Conservation (phyloP, 306 rosid genomes). For the Casuarina cunninghamiana region DNA sequence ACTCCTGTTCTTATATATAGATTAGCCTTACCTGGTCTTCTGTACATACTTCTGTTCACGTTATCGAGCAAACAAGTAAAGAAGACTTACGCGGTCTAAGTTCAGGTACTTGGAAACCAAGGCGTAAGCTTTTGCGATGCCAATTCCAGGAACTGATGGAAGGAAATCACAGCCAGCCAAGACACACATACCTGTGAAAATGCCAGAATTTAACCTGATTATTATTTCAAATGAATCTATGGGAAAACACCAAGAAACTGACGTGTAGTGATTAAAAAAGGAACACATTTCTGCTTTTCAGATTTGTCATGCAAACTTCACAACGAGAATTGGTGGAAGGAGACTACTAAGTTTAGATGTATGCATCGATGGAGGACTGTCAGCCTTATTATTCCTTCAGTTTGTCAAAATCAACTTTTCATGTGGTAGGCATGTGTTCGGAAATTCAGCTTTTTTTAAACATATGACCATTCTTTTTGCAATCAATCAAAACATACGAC, state of each 20-base stretch:
- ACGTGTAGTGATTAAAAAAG: background rate
- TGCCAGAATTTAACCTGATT: slow-evolving; percentile 4
- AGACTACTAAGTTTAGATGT: background rate
- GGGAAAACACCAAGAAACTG: background rate
- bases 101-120: slow-evolving; percentile 78
- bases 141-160: slow-evolving; percentile 94
- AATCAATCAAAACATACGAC: background rate
- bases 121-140: slow-evolving; percentile 80
- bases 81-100: slow-evolving; percentile 75
- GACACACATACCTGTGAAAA: slow-evolving; percentile 80
- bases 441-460: background rate
- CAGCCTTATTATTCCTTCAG: background rate
- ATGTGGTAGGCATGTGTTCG: background rate
- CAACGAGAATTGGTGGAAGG: background rate
- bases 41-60: background rate
- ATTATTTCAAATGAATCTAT: slow-evolving; percentile 11
- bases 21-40: background rate
- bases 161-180: slow-evolving; percentile 98
- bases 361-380: background rate
- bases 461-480: background rate
- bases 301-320: background rate
- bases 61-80: slow-evolving; percentile 8
- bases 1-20: too few relatives aligned
- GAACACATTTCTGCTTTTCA: background rate
- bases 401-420: background rate